phyloP scores from a whole-genome alignment of 1,284 basidiomycete genomes.

The Phaffia rhodozyma region DNA sequence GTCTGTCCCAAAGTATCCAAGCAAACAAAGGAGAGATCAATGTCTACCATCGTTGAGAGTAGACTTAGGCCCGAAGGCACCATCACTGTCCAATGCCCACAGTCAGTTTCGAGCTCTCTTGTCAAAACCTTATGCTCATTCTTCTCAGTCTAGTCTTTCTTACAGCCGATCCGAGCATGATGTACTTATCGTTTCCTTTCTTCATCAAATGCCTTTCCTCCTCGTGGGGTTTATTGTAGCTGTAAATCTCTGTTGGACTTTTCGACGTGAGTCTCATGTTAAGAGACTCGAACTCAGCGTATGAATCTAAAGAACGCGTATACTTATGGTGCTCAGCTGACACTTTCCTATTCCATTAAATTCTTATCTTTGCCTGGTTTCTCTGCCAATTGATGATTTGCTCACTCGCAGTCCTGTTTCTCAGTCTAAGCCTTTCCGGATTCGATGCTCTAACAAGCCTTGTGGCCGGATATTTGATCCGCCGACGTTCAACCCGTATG shows the following conservation, averaged over 20 bases:
- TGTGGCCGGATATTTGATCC: conserved; percentile 14
- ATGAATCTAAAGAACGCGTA: too few species aligned
- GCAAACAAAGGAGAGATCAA: background rate
- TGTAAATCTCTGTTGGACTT: conserved; percentile 15
- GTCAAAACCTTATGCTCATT: background rate
- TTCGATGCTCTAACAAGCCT: conserved; percentile 3
- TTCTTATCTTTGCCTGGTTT: background rate
- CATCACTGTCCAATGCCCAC: conserved; percentile 9
- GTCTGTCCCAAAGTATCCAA: too few species aligned
- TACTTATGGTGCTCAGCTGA: too few species aligned
- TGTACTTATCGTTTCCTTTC: background rate
- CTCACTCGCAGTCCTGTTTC: background rate
- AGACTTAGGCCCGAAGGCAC: conserved; percentile 3
- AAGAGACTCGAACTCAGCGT: too few species aligned
- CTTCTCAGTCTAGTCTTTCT: background rate
- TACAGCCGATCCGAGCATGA: background rate
- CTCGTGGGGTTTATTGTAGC: background rate
- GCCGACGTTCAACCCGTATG: background rate
- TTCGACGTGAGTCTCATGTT: background rate
- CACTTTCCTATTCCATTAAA: background rate
- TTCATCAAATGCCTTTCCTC: background rate
- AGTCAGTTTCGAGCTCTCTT: background rate
- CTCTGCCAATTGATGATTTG: too few species aligned
- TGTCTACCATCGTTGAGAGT: conserved; percentile 10
- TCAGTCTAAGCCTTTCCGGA: background rate